These are phyloP conservation scores for Taiozyma sp. DNA, from an alignment of 1,139 yeast genomes.

Conservation along the genomic window DNA sequence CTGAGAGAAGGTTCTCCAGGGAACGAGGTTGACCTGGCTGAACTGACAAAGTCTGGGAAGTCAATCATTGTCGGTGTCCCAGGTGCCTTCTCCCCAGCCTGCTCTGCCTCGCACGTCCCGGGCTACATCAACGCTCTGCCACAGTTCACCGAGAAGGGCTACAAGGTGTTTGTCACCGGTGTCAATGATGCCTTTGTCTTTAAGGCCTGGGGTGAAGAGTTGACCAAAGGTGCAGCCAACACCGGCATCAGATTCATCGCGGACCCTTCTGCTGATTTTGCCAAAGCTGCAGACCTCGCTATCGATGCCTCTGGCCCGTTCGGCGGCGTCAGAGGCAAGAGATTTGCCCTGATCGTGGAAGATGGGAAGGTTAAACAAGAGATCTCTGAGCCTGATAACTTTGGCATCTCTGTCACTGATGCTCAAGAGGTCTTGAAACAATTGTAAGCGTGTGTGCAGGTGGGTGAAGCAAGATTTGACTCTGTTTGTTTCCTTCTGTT, in stretches of 20 bases:
- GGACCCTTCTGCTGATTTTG: conserved; percentile 72
- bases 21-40: conserved; percentile 54
- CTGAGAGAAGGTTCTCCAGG: conserved; percentile 69
- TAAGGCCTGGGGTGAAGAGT: conserved; percentile 63
- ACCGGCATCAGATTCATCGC: conserved; percentile 56
- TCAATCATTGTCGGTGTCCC: conserved; percentile 77
- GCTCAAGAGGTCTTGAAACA: conserved; percentile 21
- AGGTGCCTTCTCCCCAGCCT: conserved; percentile 88
- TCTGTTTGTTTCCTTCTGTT: too few relatives aligned
- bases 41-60: conserved; percentile 44
- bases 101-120: conserved; percentile 76
- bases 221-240: conserved; percentile 11
- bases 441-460: conserved; percentile 4
- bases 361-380: conserved; percentile 64
- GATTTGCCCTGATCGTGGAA: conserved; percentile 73
- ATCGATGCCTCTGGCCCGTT: conserved; percentile 72
- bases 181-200: conserved; percentile 87
- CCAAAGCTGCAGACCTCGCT: conserved; percentile 55
- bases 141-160: conserved; percentile 62
- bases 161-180: conserved; percentile 59
- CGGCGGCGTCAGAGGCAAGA: conserved; percentile 69
- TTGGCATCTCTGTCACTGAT: conserved; percentile 53
- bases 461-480: too few relatives aligned
- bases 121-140: conserved; percentile 55
- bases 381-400: conserved; percentile 79